Evolutionary conservation across 345 rosid genomes (phyloP), one percentile per base, ranked within the genome.

Genomic region (Isatis tinctoria): DNA sequence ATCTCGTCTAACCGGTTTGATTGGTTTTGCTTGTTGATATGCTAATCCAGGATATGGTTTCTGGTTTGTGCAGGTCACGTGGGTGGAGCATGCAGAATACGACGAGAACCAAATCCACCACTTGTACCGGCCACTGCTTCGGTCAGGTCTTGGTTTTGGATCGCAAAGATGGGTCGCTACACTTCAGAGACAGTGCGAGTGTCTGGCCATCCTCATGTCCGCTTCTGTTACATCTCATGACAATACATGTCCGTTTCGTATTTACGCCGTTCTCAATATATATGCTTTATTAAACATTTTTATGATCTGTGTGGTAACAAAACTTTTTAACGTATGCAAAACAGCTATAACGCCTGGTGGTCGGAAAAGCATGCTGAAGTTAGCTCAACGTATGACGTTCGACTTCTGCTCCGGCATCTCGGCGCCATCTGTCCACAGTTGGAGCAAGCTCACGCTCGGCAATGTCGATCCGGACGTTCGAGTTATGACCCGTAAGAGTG

Each of bases 81-180:
- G 85, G 85, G 82, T 83, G 35, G 85, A 83, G 69, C 85, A 83
- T 76, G 75, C 78, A 47, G 88, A 87, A 54, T 89, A 83, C 62
- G 92, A 87, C 8, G 96, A 87, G 57, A 83, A 63, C 59, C 84
- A 51, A 44, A 48, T 84, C 60, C 90, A 89, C 67, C 85, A 81
- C 27, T 80, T 89, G 8, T 89, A 82, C 74, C 80, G 84, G 45
- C 89, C 88, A 1, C 40, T 89, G 70, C 52, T 87, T 17, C 64
- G 82, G 36, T 84, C 85, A 35, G 90, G 96, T 40, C 78, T 84
- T 76, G 92, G 89, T 14, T 89, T 87, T 39, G 96, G 96, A 2
- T 85, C 92, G 0, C 88, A 80, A 17, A 69, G 89, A 14, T 87
- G 90, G 96, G 49, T 87, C 3, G 84, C 96, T 41, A 82, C 92